phyloP scores from a whole-genome alignment of 306 rosid species.

The Dicorynia guianensis region DNA sequence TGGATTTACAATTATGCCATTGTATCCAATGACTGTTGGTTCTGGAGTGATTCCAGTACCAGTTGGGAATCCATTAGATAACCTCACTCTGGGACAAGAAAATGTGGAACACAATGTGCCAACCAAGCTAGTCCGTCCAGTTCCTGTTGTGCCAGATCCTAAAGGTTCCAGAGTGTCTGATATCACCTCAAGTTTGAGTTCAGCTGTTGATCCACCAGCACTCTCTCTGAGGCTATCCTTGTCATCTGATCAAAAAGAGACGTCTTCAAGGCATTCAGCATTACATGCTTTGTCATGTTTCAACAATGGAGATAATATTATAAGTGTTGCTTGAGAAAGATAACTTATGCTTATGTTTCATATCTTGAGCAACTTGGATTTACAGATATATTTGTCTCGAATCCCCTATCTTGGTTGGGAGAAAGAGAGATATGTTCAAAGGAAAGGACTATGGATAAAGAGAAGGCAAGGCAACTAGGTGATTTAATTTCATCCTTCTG shows the following conservation, averaged over 20 bases:
- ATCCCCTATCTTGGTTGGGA: slow-evolving; percentile 10
- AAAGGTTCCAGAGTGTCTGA: slow-evolving; percentile 39
- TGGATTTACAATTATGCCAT: slow-evolving; percentile 51
- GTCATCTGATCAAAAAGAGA: slow-evolving; percentile 53
- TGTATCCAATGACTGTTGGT: slow-evolving; percentile 45
- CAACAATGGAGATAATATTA: slow-evolving; percentile 61
- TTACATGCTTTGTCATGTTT: slow-evolving; percentile 62
- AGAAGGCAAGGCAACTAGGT: slow-evolving; percentile 43
- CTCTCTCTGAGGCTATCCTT: slow-evolving; percentile 72
- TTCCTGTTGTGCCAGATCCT: slow-evolving; percentile 44
- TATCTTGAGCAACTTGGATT: slow-evolving; percentile 43
- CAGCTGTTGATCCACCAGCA: slow-evolving; percentile 48
- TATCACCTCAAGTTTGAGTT: slow-evolving; percentile 43
- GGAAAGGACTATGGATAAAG: slow-evolving; percentile 25
- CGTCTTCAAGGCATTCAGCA: slow-evolving; percentile 56
- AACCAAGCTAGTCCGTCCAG: slow-evolving; percentile 41
- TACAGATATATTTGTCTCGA: slow-evolving; percentile 24
- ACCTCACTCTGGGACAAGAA: slow-evolving; percentile 48
- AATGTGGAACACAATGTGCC: slow-evolving; percentile 42
- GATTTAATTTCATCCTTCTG: slow-evolving; percentile 47
- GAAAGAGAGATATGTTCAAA: slow-evolving; percentile 16
- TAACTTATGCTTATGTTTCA: slow-evolving; percentile 34
- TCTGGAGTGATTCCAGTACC: slow-evolving; percentile 46
- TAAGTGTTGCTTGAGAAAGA: slow-evolving; percentile 63
- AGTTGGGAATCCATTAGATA: slow-evolving; percentile 54